Percentiles rank a stretch among this genome's conserved stretches.
These are phyloP conservation scores for Mucor indicus DNA, from an alignment of 371 early-diverging fungal species.

Conservation along the genomic window DNA sequence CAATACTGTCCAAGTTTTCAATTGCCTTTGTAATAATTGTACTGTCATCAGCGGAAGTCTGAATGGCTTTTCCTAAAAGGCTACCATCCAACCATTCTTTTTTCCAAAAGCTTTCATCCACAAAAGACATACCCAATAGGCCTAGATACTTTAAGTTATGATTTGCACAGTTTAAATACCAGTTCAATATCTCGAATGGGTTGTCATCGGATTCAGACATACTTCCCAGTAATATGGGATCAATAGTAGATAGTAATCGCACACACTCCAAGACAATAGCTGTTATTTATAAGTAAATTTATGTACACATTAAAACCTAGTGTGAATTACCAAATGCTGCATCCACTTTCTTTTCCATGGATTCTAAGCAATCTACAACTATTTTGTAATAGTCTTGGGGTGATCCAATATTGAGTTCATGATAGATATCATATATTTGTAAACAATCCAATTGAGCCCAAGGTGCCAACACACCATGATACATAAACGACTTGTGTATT, in stretches of 20 bases:
- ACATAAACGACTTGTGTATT: conserved; percentile 35
- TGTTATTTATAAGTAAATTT: conserved; percentile 1
- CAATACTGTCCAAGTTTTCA: conserved; percentile 18
- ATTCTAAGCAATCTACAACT: conserved; percentile 23
- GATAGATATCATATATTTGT: conserved; percentile 26
- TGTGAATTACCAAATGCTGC: conserved; percentile 42
- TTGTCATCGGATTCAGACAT: conserved; percentile 7
- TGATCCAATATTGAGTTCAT: conserved; percentile 27
- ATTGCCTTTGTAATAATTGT: conserved; percentile 26
- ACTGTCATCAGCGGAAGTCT: conserved; percentile 15
- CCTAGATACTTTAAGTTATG: conserved; percentile 51
- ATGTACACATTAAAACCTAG: neutral
- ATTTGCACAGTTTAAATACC: conserved; percentile 31
- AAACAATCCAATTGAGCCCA: conserved; percentile 51
- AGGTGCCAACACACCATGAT: conserved; percentile 55
- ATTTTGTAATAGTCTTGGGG: conserved; percentile 25
- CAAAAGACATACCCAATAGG: conserved; percentile 19
- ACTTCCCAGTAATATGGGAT: conserved; percentile 15
- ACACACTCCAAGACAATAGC: conserved; percentile 46
- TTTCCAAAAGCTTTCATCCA: conserved; percentile 31
- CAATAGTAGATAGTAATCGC: conserved; percentile 23
- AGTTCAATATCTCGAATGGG: conserved; percentile 28
- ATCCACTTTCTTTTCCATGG: conserved; percentile 42
- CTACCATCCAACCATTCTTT: conserved; percentile 28
- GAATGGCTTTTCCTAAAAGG: conserved; percentile 9